phyloP scores from a whole-genome alignment of 495 filamentous ascomycete genomes.

The Xylaria acuta region DNA sequence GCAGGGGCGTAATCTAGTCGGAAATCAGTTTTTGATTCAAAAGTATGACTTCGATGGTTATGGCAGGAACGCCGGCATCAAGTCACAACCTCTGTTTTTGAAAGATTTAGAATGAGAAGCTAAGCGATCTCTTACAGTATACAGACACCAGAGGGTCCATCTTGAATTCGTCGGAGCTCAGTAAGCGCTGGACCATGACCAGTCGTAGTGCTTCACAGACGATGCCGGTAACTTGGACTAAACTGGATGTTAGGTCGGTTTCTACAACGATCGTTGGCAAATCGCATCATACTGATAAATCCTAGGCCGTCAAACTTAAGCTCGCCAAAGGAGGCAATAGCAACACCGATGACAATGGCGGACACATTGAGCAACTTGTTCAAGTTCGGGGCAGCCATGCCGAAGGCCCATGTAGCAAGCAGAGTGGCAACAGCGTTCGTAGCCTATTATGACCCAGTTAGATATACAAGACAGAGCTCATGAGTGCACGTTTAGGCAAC shows the following conservation, averaged over 20 bases:
- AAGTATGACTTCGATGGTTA: neutral
- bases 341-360: conserved; percentile 83
- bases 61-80: neutral
- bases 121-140: conserved; percentile 63
- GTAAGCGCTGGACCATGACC: conserved; percentile 84
- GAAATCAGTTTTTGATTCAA: neutral
- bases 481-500: neutral
- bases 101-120: too few relatives aligned
- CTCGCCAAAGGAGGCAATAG: conserved; percentile 87
- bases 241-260: conserved; percentile 13
- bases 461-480: conserved; percentile 13
- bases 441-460: conserved; percentile 57
- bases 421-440: conserved; percentile 88
- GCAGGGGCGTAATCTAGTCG: conserved; percentile 76
- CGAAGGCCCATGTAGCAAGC: conserved; percentile 78
- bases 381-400: conserved; percentile 73
- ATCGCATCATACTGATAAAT: conserved; percentile 69
- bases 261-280: neutral
- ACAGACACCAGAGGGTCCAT: conserved; percentile 95
- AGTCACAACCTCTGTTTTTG: neutral
- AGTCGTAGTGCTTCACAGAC: conserved; percentile 86
- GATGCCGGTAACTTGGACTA: conserved; percentile 78
- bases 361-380: conserved; percentile 83
- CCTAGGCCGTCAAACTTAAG: conserved; percentile 85
- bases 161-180: conserved; percentile 88